A percentile compares a stretch with the other conserved stretches of the same genome.
phyloP scores from a whole-genome alignment of 2,329 filamentous ascomycete species.

The Niveomyces coronatus region DNA sequence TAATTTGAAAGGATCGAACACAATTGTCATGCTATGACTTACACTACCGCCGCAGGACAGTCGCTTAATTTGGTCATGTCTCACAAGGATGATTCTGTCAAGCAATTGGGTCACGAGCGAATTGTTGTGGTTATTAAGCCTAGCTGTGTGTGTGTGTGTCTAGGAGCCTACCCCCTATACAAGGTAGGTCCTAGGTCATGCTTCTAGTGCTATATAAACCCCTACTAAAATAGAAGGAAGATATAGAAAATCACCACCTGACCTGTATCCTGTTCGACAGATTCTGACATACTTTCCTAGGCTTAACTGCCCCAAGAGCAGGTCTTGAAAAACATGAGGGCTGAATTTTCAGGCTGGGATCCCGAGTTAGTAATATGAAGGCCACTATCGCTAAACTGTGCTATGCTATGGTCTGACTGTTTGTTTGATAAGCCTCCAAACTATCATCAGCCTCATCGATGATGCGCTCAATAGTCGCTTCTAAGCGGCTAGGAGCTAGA shows the following conservation, averaged over 20 bases:
- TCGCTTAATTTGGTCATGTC: slow-evolving; percentile 37
- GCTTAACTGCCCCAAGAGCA: slow-evolving; percentile 13
- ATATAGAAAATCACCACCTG: too few species aligned
- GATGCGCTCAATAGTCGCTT: slow-evolving; percentile 24
- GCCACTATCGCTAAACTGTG: too few species aligned
- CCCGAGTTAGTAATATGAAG: slow-evolving; percentile 15
- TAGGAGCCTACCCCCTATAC: too few species aligned
- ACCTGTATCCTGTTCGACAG: too few species aligned
- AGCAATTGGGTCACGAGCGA: too few species aligned
- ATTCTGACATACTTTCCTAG: slow-evolving; percentile 23
- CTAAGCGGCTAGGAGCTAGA: slow-evolving; percentile 17
- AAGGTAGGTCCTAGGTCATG: too few species aligned
- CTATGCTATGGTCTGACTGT: too few species aligned
- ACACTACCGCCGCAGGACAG: slow-evolving; percentile 29
- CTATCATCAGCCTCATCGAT: slow-evolving; percentile 25
- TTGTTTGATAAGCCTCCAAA: slow-evolving; percentile 18
- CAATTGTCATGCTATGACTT: slow-evolving; percentile 34
- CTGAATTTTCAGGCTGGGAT: slow-evolving; percentile 24
- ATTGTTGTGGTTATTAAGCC: too few species aligned
- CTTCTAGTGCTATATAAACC: too few species aligned
- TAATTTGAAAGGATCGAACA: slow-evolving; percentile 27
- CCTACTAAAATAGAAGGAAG: too few species aligned
- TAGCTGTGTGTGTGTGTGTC: too few species aligned
- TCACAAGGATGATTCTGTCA: slow-evolving; percentile 28
- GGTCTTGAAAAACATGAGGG: slow-evolving; percentile 22